Conservation (phyloP, 2,329 filamentous ascomycete genomes). For the Didymella pinodella region DNA sequence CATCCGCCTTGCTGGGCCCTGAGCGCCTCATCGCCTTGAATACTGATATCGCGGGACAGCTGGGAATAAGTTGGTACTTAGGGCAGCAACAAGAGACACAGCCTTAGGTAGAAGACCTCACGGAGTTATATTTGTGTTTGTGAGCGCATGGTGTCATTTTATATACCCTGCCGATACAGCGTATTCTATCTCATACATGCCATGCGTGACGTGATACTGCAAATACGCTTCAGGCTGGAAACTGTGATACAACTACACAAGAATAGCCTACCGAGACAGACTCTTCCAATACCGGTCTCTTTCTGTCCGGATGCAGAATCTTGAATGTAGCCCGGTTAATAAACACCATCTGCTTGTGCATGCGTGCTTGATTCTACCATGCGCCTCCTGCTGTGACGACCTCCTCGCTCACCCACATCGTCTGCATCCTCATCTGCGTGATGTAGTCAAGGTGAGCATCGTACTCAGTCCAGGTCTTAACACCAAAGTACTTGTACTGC, state of each 20-base stretch:
- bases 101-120: neutral
- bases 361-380: neutral
- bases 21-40: neutral
- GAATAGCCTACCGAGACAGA: no score
- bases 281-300: no score
- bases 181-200: neutral
- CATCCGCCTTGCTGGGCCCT: no score
- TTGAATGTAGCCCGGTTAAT: neutral
- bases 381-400: constrained; percentile 2
- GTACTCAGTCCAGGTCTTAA: constrained; percentile 40
- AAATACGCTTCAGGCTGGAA: neutral
- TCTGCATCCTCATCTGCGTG: constrained; percentile 26
- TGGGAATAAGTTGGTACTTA: neutral
- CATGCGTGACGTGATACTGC: neutral
- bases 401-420: constrained; percentile 39
- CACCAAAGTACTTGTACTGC: constrained; percentile 32
- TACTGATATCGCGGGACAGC: neutral
- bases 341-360: neutral
- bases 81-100: neutral
- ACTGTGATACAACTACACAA: no score
- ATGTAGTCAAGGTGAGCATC: constrained; percentile 37
- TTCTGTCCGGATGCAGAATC: neutral
- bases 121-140: neutral
- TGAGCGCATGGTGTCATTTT: neutral
- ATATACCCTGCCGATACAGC: neutral